Base-by-base conservation (phyloP, 176 grass and related monocot species). In the Lolium multiflorum region DNA sequence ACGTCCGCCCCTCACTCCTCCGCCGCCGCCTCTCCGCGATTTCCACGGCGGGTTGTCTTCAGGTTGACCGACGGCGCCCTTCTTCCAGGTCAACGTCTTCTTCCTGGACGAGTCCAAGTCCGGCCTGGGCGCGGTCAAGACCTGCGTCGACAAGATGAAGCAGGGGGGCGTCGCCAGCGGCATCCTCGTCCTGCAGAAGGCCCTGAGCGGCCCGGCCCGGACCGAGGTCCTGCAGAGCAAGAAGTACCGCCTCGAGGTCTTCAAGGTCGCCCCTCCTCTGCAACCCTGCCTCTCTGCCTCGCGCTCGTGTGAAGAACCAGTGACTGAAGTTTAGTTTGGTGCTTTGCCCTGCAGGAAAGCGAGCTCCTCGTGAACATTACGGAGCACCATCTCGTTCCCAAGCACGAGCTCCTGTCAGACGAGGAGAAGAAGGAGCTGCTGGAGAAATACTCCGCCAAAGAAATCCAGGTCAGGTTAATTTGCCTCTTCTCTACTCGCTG, bases 291-390 rank as follows among this genome's bases (percentile, higher is more conserved):
- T 41, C n/a, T 31, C 62, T 0, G 0, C 25, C 26, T 58, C 75
- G 5, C 50, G 1, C 14, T 26, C 17, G 3, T 22, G 7, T 79
- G 6, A 47, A 31, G 22, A 41, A 88, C 5, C 50, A 60, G 43
- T 70, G 61, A 8, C 41, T 35, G n/a, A 62, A 24, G n/a, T 8
- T 77, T 62, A 11, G 12, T 18, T 46, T 50, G 15, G 12, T 65
- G 49, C 50, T 9, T 41, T 76, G 74, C 11, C 9, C 74, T 55
- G 35, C 87, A 98, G 94, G 97, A 96, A 81, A 48, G 86, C 17
- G 97, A 98, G 80, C 90, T 98, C 70, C 89, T 98, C 72, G 92
- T 96, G 21, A 98, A 98, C 85, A 98, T 98, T 62, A 94, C 94
- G 39, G 50, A 96, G 1, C 97, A 99, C 57, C 73, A 73, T 11